Evolutionary conservation across 208 protist genomes (phyloP).

Genomic region (Leishmania martiniquensis): DNA sequence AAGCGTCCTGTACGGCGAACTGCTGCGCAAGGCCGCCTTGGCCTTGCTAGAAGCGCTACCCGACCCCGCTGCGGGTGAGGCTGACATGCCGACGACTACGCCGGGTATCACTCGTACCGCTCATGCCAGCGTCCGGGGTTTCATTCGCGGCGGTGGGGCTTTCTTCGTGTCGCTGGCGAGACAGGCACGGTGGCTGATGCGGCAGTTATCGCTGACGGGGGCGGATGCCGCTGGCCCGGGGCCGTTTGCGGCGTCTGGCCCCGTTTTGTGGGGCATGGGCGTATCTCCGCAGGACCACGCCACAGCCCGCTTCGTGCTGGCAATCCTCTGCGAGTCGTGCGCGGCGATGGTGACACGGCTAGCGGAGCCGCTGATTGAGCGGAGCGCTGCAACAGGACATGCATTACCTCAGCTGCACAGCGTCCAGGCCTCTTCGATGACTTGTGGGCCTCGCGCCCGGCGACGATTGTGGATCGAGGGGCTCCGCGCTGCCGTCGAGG

Average conservation of each 20-base stretch:
- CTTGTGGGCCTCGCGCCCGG: slow-evolving; percentile 31
- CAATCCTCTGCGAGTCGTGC: slow-evolving; percentile 37
- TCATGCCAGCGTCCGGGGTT: slow-evolving; percentile 5
- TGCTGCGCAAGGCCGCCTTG: slow-evolving; percentile 34
- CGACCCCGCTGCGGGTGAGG: not conserved
- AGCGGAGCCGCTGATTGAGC: slow-evolving; percentile 24
- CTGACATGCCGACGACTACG: not conserved
- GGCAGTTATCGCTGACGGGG: not conserved
- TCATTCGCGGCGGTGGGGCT: slow-evolving; percentile 54
- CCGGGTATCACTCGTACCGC: not conserved
- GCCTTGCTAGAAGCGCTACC: slow-evolving; percentile 26
- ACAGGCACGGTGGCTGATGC: slow-evolving; percentile 18
- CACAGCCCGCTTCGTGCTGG: slow-evolving; percentile 34
- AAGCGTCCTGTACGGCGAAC: slow-evolving; percentile 17
- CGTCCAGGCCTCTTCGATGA: not conserved
- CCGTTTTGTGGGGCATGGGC: not conserved
- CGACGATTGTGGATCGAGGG: slow-evolving; percentile 39
- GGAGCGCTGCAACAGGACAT: not conserved
- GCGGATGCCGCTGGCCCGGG: not conserved
- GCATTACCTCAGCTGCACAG: not conserved
- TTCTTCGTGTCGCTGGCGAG: slow-evolving; percentile 39
- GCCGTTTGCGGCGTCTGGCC: not conserved
- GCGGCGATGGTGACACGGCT: slow-evolving; percentile 37
- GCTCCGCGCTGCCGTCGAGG: slow-evolving; percentile 22
- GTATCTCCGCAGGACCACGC: not conserved